Percentiles rank a stretch among this genome's conserved stretches.
Conservation (phyloP, 129 eudicot genomes). For the Cynara cardunculus region DNA sequence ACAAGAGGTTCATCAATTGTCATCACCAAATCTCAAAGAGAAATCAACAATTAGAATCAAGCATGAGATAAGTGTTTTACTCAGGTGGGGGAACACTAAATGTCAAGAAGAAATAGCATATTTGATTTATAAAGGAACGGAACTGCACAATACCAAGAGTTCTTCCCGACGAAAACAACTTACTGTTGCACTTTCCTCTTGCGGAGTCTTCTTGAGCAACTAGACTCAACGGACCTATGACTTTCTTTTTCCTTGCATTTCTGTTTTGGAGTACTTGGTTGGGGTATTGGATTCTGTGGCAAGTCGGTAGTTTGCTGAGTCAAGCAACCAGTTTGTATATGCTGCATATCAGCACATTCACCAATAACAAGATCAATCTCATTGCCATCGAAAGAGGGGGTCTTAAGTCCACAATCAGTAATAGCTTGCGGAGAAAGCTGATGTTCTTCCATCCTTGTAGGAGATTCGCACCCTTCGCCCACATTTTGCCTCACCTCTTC, state of each 20-base stretch:
- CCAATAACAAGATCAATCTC: neutral
- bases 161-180: conserved; percentile 25
- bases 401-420: conserved; percentile 14
- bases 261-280: conserved; percentile 18
- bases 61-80: neutral
- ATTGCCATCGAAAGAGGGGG: neutral
- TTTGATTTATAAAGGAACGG: neutral
- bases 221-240: conserved; percentile 27
- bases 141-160: neutral
- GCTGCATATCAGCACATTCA: conserved; percentile 8
- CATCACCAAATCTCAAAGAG: neutral
- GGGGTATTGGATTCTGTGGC: conserved; percentile 22
- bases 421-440: neutral
- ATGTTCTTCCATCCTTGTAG: conserved; percentile 2
- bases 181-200: conserved; percentile 45
- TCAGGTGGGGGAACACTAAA: neutral
- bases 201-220: conserved; percentile 26
- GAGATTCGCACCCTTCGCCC: neutral
- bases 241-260: conserved; percentile 42
- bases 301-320: conserved; percentile 7
- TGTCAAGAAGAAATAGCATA: neutral
- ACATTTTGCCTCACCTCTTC: conserved; percentile 1
- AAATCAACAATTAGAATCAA: neutral
- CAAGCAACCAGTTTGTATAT: conserved; percentile 10
- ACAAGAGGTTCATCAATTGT: neutral